phyloP scores from a whole-genome alignment of 345 rosid species.

The Combretum micranthum region DNA sequence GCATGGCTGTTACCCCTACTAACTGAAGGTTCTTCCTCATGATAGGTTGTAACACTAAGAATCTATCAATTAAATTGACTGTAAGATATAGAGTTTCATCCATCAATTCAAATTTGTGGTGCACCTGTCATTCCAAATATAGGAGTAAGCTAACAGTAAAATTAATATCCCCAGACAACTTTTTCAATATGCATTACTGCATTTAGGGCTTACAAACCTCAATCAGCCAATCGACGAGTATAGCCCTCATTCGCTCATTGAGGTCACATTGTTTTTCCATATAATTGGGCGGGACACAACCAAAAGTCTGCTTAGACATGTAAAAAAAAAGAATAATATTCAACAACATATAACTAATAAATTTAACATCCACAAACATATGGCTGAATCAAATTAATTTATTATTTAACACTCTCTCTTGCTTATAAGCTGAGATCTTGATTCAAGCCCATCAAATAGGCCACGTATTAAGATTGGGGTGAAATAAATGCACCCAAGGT shows the following conservation, averaged over 20 bases:
- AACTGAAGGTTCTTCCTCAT: constrained; percentile 92
- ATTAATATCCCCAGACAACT: neutral
- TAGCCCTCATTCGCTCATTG: constrained; percentile 90
- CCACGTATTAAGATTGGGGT: too few relatives aligned
- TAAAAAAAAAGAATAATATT: constrained; percentile 1
- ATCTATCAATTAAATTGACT: constrained; percentile 87
- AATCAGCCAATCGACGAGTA: constrained; percentile 86
- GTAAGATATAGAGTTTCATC: constrained; percentile 90
- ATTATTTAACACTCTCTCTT: too few relatives aligned
- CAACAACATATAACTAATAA: neutral
- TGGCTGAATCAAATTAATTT: too few relatives aligned
- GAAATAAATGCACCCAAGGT: too few relatives aligned
- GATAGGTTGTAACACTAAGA: constrained; percentile 51
- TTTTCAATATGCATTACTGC: neutral
- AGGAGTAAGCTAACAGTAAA: neutral
- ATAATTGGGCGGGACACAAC: constrained; percentile 52
- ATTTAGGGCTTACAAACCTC: constrained; percentile 40
- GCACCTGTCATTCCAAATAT: constrained; percentile 47
- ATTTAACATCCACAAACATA: too few relatives aligned
- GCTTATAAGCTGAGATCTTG: too few relatives aligned
- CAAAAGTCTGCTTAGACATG: constrained; percentile 34
- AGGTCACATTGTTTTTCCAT: constrained; percentile 71
- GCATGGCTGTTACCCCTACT: constrained; percentile 94
- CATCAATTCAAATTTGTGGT: constrained; percentile 96
- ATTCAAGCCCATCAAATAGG: too few relatives aligned